phyloP scores from a whole-genome alignment of 768 basidiomycete genomes.

The Lentinula raphanica region DNA sequence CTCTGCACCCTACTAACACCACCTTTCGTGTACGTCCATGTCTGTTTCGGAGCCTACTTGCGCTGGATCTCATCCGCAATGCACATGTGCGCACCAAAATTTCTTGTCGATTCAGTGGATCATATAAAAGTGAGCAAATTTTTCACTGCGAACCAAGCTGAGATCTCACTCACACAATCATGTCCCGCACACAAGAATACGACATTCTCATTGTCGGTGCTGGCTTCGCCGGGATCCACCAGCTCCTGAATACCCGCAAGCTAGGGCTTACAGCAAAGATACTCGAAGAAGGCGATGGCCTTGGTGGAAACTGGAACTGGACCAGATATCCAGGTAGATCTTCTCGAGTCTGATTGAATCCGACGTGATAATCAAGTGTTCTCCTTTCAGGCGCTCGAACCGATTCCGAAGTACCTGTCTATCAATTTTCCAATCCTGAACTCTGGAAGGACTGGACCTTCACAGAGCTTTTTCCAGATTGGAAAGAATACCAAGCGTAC shows the following conservation, averaged over 20 bases:
- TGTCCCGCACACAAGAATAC: background rate
- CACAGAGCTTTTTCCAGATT: background rate
- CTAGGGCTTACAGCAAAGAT: background rate
- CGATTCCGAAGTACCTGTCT: conserved; percentile 2
- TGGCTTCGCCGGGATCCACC: background rate
- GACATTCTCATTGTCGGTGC: conserved; percentile 1
- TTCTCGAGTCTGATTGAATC: background rate
- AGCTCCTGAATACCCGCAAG: background rate
- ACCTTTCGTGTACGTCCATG: no score
- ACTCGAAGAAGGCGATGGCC: background rate
- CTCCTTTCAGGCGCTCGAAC: background rate
- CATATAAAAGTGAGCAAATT: no score
- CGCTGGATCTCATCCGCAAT: no score
- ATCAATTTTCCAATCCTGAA: conserved; percentile 3
- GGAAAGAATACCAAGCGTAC: background rate
- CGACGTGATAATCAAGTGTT: background rate
- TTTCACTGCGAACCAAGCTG: no score
- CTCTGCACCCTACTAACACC: no score
- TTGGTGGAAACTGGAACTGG: conserved; percentile 3
- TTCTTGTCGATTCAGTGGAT: no score
- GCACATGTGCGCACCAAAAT: no score
- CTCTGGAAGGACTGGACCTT: background rate
- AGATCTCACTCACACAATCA: no score
- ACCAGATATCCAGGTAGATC: background rate
- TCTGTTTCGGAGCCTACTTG: no score